Percentiles rank a stretch among this genome's conserved stretches.
Conservation (phyloP, 176 grass and related monocot species). For the Phoenix dactylifera region DNA sequence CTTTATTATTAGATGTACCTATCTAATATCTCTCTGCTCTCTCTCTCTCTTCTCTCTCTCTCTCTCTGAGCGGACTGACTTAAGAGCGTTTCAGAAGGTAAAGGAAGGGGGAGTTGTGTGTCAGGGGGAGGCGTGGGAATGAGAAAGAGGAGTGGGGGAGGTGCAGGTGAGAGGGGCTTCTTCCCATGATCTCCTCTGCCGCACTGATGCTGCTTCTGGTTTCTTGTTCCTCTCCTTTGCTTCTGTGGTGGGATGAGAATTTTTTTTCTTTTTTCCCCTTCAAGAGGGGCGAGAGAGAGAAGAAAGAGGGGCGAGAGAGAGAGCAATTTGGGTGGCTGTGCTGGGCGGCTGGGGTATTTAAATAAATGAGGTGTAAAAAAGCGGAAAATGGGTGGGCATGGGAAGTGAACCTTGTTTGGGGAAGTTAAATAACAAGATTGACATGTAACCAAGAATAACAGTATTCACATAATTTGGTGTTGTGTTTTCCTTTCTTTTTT, state of each 20-base stretch:
- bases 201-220: neutral
- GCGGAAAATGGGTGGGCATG: neutral
- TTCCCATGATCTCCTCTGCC: no score
- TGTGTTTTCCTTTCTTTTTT: no score
- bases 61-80: no score
- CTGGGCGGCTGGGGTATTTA: constrained; percentile 25
- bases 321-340: constrained; percentile 51
- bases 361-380: constrained; percentile 18
- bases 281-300: neutral
- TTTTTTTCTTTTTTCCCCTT: constrained; percentile 9
- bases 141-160: no score
- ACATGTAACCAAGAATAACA: neutral
- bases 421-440: neutral
- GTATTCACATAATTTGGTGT: neutral
- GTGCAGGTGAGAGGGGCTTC: no score
- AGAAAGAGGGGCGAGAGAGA: neutral
- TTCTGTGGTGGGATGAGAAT: constrained; percentile 10
- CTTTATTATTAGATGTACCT: no score
- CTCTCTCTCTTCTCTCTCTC: no score
- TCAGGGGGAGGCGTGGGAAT: no score
- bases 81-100: no score
- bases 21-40: no score
- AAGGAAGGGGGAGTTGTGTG: no score
- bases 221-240: constrained; percentile 1
- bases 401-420: no score